Conservation (phyloP, 1,284 basidiomycete species). For the Ganoderma lucidum region DNA sequence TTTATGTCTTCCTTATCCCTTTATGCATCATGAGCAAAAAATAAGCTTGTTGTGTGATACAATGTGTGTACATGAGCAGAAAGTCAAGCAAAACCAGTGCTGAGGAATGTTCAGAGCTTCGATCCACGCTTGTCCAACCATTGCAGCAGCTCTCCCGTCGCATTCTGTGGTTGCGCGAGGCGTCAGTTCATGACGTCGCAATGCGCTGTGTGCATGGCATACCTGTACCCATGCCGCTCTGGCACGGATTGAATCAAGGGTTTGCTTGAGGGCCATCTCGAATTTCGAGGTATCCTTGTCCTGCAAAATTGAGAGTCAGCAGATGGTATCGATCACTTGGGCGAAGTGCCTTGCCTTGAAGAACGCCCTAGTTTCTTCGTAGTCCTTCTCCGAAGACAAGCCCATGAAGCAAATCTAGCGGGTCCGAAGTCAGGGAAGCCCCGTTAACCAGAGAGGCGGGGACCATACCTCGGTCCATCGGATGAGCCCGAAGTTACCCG, state of each 20-base stretch:
- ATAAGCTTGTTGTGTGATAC: not conserved
- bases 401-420: conserved; percentile 62
- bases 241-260: conserved; percentile 70
- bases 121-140: conserved; percentile 63
- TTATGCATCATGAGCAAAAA: not conserved
- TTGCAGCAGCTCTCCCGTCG: conserved; percentile 60
- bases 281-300: conserved; percentile 73
- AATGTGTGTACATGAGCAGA: not conserved
- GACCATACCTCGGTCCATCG: conserved; percentile 26
- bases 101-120: conserved; percentile 1
- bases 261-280: conserved; percentile 68
- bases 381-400: conserved; percentile 77
- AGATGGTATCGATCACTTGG: conserved; percentile 18
- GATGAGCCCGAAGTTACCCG: conserved; percentile 63
- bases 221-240: conserved; percentile 69
- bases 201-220: conserved; percentile 24
- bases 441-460: too few species aligned
- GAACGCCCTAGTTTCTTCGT: conserved; percentile 69
- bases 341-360: conserved; percentile 57
- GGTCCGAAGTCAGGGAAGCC: not conserved
- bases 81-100: not conserved
- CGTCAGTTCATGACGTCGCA: not conserved
- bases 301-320: conserved; percentile 41
- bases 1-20: not conserved
- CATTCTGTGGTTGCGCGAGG: conserved; percentile 48